Percentiles rank a stretch among this genome's conserved stretches.
Conservation (phyloP, 768 basidiomycete species). For the Collybia sordida region DNA sequence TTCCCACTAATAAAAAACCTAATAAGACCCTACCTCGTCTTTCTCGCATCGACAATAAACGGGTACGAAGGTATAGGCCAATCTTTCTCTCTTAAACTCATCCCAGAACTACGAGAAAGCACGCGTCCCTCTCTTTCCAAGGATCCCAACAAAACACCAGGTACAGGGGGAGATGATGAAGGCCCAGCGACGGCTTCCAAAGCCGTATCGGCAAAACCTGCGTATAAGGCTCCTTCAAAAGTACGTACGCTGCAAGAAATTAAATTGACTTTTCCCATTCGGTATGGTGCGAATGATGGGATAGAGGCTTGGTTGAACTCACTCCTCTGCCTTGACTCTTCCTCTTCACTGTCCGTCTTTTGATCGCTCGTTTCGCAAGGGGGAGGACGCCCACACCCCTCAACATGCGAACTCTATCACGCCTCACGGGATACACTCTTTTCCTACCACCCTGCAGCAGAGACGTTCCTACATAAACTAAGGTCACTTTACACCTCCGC, state of each 20-base stretch:
- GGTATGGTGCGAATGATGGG: conserved; percentile 83
- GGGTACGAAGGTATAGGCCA: conserved; percentile 99
- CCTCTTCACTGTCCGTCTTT: too few species aligned
- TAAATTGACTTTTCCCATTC: conserved; percentile 93
- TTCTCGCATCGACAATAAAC: conserved; percentile 99
- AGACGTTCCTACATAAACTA: conserved; percentile 96
- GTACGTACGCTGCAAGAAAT: conserved; percentile 86
- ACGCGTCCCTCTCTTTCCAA: conserved; percentile 78
- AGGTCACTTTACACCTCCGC: conserved; percentile 97
- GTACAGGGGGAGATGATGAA: conserved; percentile 40
- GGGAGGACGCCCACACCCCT: conserved; percentile 89
- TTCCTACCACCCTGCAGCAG: conserved; percentile 94
- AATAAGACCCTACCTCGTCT: conserved; percentile 94
- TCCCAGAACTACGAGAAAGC: conserved; percentile 93
- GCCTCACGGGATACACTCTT: conserved; percentile 96
- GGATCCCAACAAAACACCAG: conserved; percentile 45
- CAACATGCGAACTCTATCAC: conserved; percentile 91
- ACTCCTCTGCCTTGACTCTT: conserved; percentile 88
- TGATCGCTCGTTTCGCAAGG: too few species aligned
- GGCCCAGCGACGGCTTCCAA: conserved; percentile 21
- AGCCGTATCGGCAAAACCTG: conserved; percentile 54
- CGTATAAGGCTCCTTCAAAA: conserved; percentile 56
- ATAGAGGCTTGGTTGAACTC: conserved; percentile 94
- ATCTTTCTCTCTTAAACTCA: conserved; percentile 94
- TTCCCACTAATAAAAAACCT: conserved; percentile 94